Percentiles rank a stretch among this genome's conserved stretches.
Evolutionary conservation across 78 protist species (phyloP).

Genomic region (Dictyostelium capitatum): DNA sequence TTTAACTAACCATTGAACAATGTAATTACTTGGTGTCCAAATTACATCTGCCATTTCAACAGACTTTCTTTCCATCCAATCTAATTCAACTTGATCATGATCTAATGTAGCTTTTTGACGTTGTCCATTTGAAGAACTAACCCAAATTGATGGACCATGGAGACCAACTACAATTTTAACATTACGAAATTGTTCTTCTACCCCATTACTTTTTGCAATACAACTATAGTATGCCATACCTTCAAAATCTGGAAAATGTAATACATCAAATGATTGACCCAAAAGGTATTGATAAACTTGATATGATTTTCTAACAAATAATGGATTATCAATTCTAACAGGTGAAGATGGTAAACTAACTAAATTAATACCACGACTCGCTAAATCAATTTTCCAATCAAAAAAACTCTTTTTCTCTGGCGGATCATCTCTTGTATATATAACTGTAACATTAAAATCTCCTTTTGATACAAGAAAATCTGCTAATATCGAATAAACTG

Average conservation of each 20-base stretch:
- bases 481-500: constrained; percentile 61
- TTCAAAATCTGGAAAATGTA: constrained; percentile 79
- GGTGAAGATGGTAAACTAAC: constrained; percentile 27
- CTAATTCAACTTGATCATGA: constrained; percentile 48
- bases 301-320: constrained; percentile 46
- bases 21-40: constrained; percentile 76
- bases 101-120: background rate
- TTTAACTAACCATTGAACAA: constrained; percentile 37
- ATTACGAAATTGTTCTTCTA: background rate
- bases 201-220: constrained; percentile 40
- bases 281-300: constrained; percentile 67
- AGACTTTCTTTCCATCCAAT: constrained; percentile 48
- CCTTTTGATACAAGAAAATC: constrained; percentile 49
- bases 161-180: constrained; percentile 35
- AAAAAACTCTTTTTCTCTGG: constrained; percentile 47
- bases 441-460: constrained; percentile 34
- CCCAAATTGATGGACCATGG: constrained; percentile 75
- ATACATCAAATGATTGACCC: constrained; percentile 11
- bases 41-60: constrained; percentile 64
- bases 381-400: constrained; percentile 35
- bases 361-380: constrained; percentile 10
- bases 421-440: constrained; percentile 68
- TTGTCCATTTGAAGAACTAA: constrained; percentile 24
- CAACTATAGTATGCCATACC: constrained; percentile 64
- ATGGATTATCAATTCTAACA: constrained; percentile 36